phyloP scores from a whole-genome alignment of 1,139 yeast species.

The Oligophagozyma castellii region DNA sequence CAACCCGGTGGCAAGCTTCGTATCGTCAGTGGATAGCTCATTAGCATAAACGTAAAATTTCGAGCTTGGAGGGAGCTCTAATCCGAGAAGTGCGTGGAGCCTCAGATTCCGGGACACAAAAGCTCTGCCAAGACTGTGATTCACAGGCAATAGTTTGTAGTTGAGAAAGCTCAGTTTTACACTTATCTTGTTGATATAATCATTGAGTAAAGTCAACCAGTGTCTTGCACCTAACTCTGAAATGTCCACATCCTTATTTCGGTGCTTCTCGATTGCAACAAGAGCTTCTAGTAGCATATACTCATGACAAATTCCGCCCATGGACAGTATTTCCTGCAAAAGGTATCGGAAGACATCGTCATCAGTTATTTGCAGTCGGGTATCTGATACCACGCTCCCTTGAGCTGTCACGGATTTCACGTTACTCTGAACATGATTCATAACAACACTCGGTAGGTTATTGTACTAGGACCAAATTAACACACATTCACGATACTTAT shows the following conservation, averaged over 20 bases:
- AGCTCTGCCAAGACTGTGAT: slow-evolving; percentile 16
- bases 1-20: slow-evolving; percentile 18
- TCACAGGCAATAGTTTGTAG: slow-evolving; percentile 13
- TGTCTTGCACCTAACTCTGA: slow-evolving; percentile 4
- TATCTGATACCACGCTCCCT: too few species aligned
- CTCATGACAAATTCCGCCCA: slow-evolving; percentile 20
- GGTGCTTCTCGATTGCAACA: slow-evolving; percentile 5
- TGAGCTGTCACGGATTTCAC: too few species aligned
- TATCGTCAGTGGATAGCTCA: slow-evolving; percentile 13
- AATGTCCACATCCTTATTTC: slow-evolving; percentile 3
- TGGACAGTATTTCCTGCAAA: slow-evolving; percentile 15
- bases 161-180: slow-evolving; percentile 12
- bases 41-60: slow-evolving; percentile 19
- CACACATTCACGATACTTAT: too few species aligned
- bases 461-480: too few species aligned
- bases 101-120: slow-evolving; percentile 5
- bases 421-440: too few species aligned
- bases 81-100: neutral
- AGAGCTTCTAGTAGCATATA: slow-evolving; percentile 12
- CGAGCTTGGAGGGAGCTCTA: slow-evolving; percentile 8
- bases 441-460: too few species aligned
- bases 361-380: too few species aligned
- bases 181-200: slow-evolving; percentile 12
- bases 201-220: slow-evolving; percentile 8
- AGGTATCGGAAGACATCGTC: slow-evolving; percentile 8